Evolutionary conservation across 2,329 filamentous ascomycete genomes (phyloP), one percentile per base, ranked within the genome.

Genomic region (Monosporascus ibericus): DNA sequence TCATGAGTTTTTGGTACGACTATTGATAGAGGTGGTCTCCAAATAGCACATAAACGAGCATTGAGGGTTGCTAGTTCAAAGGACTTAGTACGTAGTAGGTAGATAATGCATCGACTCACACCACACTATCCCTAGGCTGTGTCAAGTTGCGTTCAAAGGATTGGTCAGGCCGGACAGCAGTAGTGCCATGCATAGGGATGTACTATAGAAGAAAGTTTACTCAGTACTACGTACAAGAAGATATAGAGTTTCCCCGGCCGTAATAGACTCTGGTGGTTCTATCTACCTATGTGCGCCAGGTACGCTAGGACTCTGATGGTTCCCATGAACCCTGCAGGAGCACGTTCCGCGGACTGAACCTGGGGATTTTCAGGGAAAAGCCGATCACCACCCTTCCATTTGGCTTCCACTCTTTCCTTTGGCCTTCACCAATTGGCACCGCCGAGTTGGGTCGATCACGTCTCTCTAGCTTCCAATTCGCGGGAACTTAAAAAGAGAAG

Each of bases 361-460:
- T 53, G 53, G 56, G 58, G 58, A 62, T 63, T 59, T 49, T 47
- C 49, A 54, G 52, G 51, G 58, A 51, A 57, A 53, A 54, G 60
- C 55, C 59, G 59, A 64, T 64, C 63, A 44, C 52, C 54, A 59
- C 49, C 52, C 53, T 56, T 48, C 52, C 34, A 52, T 55, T 53
- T 56, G 48, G 52, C 34, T 55, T 46, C 42, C 18, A 20, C 9
- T 40, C 18, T 40, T 40, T 40, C 38, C 18, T 40, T 40, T 40
- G 7, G 17, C 17, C 18, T 40, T 40, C 6, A 18, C 17, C 38
- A n/a, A 18, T 40, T 40, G 39, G 39, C 39, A 42, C 18, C 9
- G 18, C 22, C 17, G 37, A 42, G 39, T 24, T 24, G 9, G 39
- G 4, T 20, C 22, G 9, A 24, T 42, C 39, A 14, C 2, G 18